phyloP scores from a whole-genome alignment of 2,329 filamentous ascomycete species.

The Microcera coccophila region DNA sequence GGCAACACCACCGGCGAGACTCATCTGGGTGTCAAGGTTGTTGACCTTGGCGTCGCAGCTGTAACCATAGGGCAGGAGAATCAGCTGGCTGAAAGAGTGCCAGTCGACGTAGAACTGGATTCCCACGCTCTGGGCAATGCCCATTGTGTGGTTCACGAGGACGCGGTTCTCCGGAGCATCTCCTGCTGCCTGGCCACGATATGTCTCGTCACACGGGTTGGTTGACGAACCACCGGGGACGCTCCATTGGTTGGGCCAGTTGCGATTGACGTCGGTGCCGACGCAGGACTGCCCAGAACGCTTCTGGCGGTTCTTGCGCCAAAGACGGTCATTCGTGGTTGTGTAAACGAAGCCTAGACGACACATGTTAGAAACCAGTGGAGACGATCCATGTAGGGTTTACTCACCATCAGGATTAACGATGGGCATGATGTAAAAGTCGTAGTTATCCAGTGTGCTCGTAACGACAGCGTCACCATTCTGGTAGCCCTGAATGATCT shows the following conservation, averaged over 20 bases:
- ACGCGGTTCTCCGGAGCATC: slow-evolving; percentile 51
- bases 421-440: slow-evolving; percentile 62
- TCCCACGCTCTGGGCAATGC: slow-evolving; percentile 36
- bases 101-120: slow-evolving; percentile 62
- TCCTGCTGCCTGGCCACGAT: slow-evolving; percentile 26
- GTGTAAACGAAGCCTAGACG: slow-evolving; percentile 53
- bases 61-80: slow-evolving; percentile 57
- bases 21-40: slow-evolving; percentile 46
- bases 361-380: background rate
- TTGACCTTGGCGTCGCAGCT: slow-evolving; percentile 46
- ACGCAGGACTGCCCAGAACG: slow-evolving; percentile 40
- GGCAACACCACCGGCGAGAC: slow-evolving; percentile 46
- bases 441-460: slow-evolving; percentile 53
- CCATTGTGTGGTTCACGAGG: slow-evolving; percentile 36
- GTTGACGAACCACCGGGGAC: slow-evolving; percentile 47
- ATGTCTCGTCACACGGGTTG: slow-evolving; percentile 47
- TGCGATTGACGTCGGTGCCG: slow-evolving; percentile 57
- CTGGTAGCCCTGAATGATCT: slow-evolving; percentile 20
- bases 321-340: slow-evolving; percentile 53
- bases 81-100: slow-evolving; percentile 60
- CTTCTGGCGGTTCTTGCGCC: slow-evolving; percentile 57
- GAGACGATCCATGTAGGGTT: accelerated
- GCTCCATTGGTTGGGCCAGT: slow-evolving; percentile 56
- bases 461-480: slow-evolving; percentile 10
- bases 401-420: slow-evolving; percentile 56